Conservation (phyloP, 2,329 filamentous ascomycete genomes). For the Chaetomium globosum region DNA sequence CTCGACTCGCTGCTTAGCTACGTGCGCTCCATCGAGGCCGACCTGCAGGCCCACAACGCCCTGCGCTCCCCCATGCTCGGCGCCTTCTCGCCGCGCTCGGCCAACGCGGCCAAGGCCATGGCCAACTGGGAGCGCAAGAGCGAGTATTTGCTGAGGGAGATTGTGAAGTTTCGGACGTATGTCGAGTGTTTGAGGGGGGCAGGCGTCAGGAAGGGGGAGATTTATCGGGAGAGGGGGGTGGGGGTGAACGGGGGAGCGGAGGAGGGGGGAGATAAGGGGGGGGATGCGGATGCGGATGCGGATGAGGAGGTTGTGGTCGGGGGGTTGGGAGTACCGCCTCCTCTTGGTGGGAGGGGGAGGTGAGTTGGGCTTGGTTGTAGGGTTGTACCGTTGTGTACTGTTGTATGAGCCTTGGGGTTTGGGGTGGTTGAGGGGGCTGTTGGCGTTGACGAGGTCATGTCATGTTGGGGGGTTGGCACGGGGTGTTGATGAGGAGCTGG, state of each 20-base stretch:
- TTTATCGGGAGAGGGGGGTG: conserved; percentile 64
- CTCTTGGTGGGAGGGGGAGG: neutral
- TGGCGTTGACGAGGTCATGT: neutral
- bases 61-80: conserved; percentile 83
- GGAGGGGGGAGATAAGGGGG: neutral
- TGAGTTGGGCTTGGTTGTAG: neutral
- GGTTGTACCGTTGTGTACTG: neutral
- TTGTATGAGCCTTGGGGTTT: neutral
- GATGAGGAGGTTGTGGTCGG: neutral
- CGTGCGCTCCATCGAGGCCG: conserved; percentile 81
- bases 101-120: conserved; percentile 83
- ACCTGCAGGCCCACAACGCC: conserved; percentile 85
- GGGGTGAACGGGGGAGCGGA: conserved; percentile 47
- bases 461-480: neutral
- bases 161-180: conserved; percentile 95
- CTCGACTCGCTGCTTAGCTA: conserved; percentile 74
- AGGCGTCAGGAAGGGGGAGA: conserved; percentile 67
- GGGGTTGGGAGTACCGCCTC: neutral
- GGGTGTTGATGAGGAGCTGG: neutral
- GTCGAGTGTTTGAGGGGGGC: conserved; percentile 81
- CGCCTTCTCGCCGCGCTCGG: conserved; percentile 82
- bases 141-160: conserved; percentile 85
- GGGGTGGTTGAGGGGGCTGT: neutral
- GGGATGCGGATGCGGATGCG: neutral
- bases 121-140: conserved; percentile 97